Conservation (phyloP, 345 rosid genomes). For the Eucalyptus melliodora region DNA sequence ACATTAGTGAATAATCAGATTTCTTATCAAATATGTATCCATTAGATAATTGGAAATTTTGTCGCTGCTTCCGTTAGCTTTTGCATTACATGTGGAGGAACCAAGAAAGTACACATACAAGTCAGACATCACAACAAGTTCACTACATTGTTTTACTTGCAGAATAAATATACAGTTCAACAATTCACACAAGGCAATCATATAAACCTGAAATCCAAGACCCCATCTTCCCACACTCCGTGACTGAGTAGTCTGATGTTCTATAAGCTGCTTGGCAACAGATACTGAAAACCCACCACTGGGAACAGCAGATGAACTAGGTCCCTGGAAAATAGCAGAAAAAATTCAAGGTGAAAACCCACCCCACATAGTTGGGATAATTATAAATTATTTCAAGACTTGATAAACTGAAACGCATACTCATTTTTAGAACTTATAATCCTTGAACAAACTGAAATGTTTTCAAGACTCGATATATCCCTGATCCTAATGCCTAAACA, state of each 20-base stretch:
- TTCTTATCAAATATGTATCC: neutral
- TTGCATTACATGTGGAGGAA: neutral
- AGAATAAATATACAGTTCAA: neutral
- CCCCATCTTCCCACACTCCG: constrained; percentile 78
- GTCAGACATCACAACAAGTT: neutral
- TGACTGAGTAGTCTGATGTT: constrained; percentile 26
- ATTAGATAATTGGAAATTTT: neutral
- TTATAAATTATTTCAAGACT: neutral
- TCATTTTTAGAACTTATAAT: neutral
- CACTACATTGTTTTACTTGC: neutral
- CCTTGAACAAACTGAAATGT: neutral
- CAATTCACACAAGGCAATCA: neutral
- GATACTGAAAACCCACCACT: neutral
- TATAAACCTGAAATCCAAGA: constrained; percentile 79
- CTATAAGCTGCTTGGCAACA: neutral
- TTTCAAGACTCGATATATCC: neutral
- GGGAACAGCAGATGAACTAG: neutral
- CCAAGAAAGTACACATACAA: neutral
- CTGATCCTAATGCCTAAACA: neutral
- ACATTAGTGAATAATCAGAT: neutral
- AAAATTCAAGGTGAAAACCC: neutral
- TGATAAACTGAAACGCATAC: neutral
- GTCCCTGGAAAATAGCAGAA: neutral
- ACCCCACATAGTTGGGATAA: neutral
- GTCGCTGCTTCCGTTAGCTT: neutral